These are phyloP conservation scores for Cercospora citrullina DNA, from an alignment of 2,329 filamentous ascomycete genomes.

Conservation along the genomic window DNA sequence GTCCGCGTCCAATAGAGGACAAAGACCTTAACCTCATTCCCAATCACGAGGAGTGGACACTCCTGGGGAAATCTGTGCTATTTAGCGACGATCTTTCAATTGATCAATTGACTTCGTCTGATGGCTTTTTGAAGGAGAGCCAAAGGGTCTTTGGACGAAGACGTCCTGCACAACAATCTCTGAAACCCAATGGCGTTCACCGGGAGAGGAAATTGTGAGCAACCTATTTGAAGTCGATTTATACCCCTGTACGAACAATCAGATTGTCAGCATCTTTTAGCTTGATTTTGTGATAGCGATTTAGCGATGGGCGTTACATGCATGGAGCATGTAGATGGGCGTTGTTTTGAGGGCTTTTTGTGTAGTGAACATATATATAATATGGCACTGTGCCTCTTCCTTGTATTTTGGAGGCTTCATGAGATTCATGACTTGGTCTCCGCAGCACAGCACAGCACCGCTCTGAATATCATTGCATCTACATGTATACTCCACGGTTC, in stretches of 20 bases:
- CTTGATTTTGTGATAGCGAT: slow-evolving; percentile 19
- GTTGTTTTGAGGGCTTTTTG: not conserved
- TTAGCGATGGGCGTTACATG: not conserved
- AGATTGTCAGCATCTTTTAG: not conserved
- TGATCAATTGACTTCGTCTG: slow-evolving; percentile 26
- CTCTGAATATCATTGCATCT: too few relatives aligned
- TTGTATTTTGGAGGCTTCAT: too few relatives aligned
- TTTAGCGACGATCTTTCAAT: slow-evolving; percentile 42
- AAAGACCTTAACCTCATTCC: slow-evolving; percentile 9
- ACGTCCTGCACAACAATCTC: slow-evolving; percentile 3
- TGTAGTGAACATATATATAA: not conserved
- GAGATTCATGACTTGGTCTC: too few relatives aligned
- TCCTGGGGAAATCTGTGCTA: slow-evolving; percentile 43
- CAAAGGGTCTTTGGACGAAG: slow-evolving; percentile 28
- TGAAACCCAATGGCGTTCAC: slow-evolving; percentile 7
- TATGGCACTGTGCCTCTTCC: too few relatives aligned
- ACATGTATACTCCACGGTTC: too few relatives aligned
- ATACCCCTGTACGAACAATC: slow-evolving; percentile 23
- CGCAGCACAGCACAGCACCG: too few relatives aligned
- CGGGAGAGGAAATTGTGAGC: slow-evolving; percentile 7
- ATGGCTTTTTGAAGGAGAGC: slow-evolving; percentile 26
- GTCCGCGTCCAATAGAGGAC: slow-evolving; percentile 11
- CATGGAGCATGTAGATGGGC: not conserved
- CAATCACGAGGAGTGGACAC: slow-evolving; percentile 39
- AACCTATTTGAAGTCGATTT: not conserved